Conservation (phyloP, 2,329 filamentous ascomycete species). For the Polychaeton citri region DNA sequence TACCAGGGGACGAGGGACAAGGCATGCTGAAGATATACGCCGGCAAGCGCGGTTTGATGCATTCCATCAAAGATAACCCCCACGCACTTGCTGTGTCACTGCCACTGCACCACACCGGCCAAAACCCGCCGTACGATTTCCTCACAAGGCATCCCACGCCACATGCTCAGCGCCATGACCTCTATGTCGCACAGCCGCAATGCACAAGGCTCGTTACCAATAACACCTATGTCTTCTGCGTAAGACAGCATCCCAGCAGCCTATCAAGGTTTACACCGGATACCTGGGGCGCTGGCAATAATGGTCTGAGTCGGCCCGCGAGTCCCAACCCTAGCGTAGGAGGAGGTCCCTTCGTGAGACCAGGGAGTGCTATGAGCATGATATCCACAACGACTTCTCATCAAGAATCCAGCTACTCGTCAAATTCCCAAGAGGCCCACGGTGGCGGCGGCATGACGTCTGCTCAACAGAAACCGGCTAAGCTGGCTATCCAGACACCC, state of each 20-base stretch:
- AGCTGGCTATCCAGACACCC: slow-evolving; percentile 86
- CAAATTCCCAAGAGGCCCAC: slow-evolving; percentile 43
- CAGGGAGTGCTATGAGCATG: slow-evolving; percentile 48
- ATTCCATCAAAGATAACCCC: slow-evolving; percentile 91
- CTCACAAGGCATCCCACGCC: slow-evolving; percentile 86
- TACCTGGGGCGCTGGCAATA: slow-evolving; percentile 20
- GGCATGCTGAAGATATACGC: slow-evolving; percentile 85
- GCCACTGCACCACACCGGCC: slow-evolving; percentile 79
- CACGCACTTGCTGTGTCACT: slow-evolving; percentile 80
- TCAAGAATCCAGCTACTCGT: slow-evolving; percentile 38
- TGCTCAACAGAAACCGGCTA: slow-evolving; percentile 66
- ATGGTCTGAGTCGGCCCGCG: slow-evolving; percentile 27
- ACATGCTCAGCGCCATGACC: slow-evolving; percentile 91
- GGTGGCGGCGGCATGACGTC: slow-evolving; percentile 38
- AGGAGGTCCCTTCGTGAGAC: slow-evolving; percentile 30
- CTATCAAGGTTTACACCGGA: slow-evolving; percentile 28
- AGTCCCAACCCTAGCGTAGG: slow-evolving; percentile 31
- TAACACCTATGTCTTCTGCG: slow-evolving; percentile 94
- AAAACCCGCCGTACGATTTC: slow-evolving; percentile 91
- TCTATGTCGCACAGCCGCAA: slow-evolving; percentile 94
- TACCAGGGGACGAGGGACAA: slow-evolving; percentile 83
- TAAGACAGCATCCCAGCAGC: slow-evolving; percentile 77
- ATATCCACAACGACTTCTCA: slow-evolving; percentile 39
- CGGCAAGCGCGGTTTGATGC: slow-evolving; percentile 89
- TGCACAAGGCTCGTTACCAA: slow-evolving; percentile 78